Base-by-base conservation (phyloP, 208 protist genomes). In the Crithidia brevicula region DNA sequence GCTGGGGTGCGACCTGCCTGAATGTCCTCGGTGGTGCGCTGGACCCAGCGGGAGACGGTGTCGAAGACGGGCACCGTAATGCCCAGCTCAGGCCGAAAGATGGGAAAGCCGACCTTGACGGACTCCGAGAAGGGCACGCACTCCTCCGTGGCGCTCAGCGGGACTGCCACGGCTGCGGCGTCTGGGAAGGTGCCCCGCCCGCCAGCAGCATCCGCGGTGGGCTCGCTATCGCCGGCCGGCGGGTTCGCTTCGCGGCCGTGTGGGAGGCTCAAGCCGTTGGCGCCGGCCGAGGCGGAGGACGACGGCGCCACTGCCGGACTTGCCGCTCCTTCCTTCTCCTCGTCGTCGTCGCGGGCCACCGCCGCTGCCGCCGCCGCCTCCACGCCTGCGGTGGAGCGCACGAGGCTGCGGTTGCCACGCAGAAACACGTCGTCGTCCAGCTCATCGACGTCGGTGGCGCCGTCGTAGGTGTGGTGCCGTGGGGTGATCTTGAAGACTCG, bases 341-440 rank as follows among this genome's bases (percentile, higher is more conserved):
- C 49, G 3, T 34, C 49, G 23, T 45, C 49, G 8, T 59, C 40
- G 58, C 43, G 18, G 1, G 58, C 58, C 15, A 40, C 58, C 10
- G 43, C 15, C 8, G 58, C 58, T 5, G 58, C 43, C 11, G 58
- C 25, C n/a, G 51, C 63, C 51, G 40, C 33, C 40, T 30, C 34
- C 38, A 50, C n/a, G 4, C 42, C 36, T 4, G 61, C 61, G 22
- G 49, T 64, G 6, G 64, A 69, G 2, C 45, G 58, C 47, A 50
- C 68, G 43, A 79, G 58, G 23, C 62, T 79, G 43, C 68, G 59
- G 49, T 76, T 78, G 13, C 62, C 60, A 20, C 75, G 74, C 50
- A 85, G 28, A 58, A 85, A 85, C 18, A 82, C 75, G 54, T 85
- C 63, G 28, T 79, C 80, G 33, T 77, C 62, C 15, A 85, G 62